A percentile compares a stretch with the other conserved stretches of the same genome.
phyloP scores from a whole-genome alignment of 2,329 filamentous ascomycete genomes.

The Diplodia intermedia region DNA sequence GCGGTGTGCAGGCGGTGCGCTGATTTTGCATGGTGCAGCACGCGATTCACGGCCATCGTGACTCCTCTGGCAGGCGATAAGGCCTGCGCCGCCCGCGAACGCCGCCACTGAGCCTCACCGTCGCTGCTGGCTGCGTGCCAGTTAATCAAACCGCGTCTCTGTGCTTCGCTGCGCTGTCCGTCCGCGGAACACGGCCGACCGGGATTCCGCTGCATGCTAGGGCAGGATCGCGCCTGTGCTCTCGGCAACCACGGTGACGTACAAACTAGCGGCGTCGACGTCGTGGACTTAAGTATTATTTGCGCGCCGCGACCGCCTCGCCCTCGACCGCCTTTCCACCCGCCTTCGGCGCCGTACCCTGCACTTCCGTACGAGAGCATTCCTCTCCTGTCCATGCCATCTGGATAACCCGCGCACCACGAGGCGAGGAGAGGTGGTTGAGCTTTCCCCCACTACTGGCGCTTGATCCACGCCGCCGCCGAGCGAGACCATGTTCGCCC shows the following conservation, averaged over 20 bases:
- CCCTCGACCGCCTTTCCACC: constrained; percentile 23
- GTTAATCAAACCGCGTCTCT: constrained; percentile 8
- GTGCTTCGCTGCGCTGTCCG: constrained; percentile 15
- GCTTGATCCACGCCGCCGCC: constrained; percentile 39
- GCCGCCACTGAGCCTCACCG: constrained; percentile 6
- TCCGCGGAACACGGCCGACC: constrained; percentile 7
- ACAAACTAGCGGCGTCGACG: constrained; percentile 15
- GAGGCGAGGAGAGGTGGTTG: constrained; percentile 24
- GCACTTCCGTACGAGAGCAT: neutral
- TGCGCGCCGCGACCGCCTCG: constrained; percentile 20
- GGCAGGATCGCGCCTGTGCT: constrained; percentile 28
- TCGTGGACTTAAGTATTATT: constrained; percentile 20
- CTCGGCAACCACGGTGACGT: constrained; percentile 23
- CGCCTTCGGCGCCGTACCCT: constrained; percentile 21
- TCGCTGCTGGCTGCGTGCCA: neutral
- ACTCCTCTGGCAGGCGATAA: constrained; percentile 17
- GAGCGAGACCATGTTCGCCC: constrained; percentile 57
- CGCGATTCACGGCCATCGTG: constrained; percentile 18
- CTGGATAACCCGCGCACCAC: constrained; percentile 5
- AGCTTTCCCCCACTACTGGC: constrained; percentile 25
- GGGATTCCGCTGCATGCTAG: constrained; percentile 18
- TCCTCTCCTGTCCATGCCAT: constrained; percentile 21
- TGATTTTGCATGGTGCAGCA: constrained; percentile 26
- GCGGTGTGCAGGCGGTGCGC: constrained; percentile 26
- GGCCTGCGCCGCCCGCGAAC: neutral